Conservation (phyloP, 2,329 filamentous ascomycete genomes). For the Talaromyces piceae region DNA sequence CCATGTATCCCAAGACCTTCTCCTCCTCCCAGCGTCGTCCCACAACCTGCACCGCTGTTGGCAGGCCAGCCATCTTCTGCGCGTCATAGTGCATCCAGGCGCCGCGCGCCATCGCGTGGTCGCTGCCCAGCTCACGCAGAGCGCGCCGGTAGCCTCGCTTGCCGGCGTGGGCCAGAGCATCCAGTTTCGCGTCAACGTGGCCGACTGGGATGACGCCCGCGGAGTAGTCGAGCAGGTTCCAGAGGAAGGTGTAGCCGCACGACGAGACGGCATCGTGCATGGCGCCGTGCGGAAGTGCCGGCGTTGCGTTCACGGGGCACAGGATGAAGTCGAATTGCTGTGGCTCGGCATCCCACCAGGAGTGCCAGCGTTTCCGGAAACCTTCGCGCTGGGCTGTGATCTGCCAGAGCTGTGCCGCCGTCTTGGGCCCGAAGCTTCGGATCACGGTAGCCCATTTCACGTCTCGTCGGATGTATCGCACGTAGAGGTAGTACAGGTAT, state of each 20-base stretch:
- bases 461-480: constrained; percentile 75
- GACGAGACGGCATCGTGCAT: constrained; percentile 81
- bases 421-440: constrained; percentile 64
- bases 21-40: constrained; percentile 76
- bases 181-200: constrained; percentile 66
- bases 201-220: constrained; percentile 77
- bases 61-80: constrained; percentile 74
- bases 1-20: constrained; percentile 77
- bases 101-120: constrained; percentile 73
- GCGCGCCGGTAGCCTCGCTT: constrained; percentile 38
- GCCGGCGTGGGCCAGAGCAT: constrained; percentile 44
- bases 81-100: constrained; percentile 85
- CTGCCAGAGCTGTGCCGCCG: constrained; percentile 72
- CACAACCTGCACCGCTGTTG: constrained; percentile 78
- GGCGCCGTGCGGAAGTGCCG: constrained; percentile 75
- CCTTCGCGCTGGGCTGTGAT: constrained; percentile 68
- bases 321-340: constrained; percentile 72
- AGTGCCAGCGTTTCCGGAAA: constrained; percentile 71
- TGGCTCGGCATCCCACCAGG: constrained; percentile 70
- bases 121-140: constrained; percentile 32
- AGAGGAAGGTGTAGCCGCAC: constrained; percentile 90
- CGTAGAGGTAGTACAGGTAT: constrained; percentile 81
- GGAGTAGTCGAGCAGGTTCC: constrained; percentile 87
- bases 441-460: constrained; percentile 71
- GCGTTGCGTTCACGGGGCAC: constrained; percentile 80